Evolutionary conservation across 148 eudicot species (phyloP), one percentile per base, ranked within the genome.

Genomic region (Vaccinium macrocarpon): DNA sequence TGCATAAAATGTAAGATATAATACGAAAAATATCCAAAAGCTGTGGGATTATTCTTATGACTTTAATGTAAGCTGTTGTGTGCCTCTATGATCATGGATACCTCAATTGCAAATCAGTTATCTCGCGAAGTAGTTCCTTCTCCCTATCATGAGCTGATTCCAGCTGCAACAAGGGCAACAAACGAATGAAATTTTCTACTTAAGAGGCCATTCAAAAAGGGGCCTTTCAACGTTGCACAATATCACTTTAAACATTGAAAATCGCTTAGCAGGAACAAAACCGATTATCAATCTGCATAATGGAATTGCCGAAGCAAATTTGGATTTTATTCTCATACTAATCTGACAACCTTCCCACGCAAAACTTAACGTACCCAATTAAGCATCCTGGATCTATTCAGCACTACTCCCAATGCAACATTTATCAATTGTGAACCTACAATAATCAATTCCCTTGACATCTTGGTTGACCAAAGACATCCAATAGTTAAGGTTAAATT

Each of bases 121-220:
- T 88, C 80, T 95, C 98, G 35, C 88, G 85, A 70, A 94, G 88
- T 53, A 95, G 83, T 61, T 90, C 93, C 88, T 92, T 94, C 83
- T 95, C 98, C 76, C 94, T 90, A 38, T 95, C 98, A 84, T 92
- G 93, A 42, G 95, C 90, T 46, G 86, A 87, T 83, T 91, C 98
- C n/a, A 93, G 75, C 98, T 95, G 89, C 88, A 89, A 84, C 23
- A n/a, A n/a, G 52, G 76, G 35, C 51, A 78, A 49, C 56, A 76
- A 76, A 25, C 79, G 4, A 21, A 49, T 38, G 49, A 72, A 50
- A 76, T 48, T 16, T 74, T 38, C 5, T 74, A 25, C 78, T 38
- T 42, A 42, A 42, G 46, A 42, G 46, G 46, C 7, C 46, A 42
- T 42, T 42, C 46, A 42, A 42, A 6, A 76, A 9, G 35, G 53